Evolutionary conservation across 495 filamentous ascomycete genomes (phyloP), one percentile per base, ranked within the genome.

Genomic region (Glutinoglossum americanum): DNA sequence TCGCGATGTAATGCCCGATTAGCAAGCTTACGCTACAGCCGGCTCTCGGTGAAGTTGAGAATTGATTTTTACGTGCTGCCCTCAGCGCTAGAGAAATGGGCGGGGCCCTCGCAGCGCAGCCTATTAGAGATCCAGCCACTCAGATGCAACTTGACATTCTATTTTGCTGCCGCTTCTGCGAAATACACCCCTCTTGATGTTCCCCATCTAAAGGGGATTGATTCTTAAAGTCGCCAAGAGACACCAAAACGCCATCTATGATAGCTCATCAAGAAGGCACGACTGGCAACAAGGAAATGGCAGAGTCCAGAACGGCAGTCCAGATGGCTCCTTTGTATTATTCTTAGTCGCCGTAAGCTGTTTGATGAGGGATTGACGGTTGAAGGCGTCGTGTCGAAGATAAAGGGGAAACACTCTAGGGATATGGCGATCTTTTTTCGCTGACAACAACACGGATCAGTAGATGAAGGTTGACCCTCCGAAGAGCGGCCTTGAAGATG

Each of bases 171-270:
- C 93, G 88, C 97, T 47, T 93, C 93, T 1, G 94, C 92, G 25
- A 99, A 99, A 81, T 97, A 97, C 76, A 87, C 96, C 54, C 97
- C 92, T 25, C 84, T 97, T 56, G 92, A 93, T 85, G 92, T 99
- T 26, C 92, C 92, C 51, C 89, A 93, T 79, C 76, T 99, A 21
- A 99, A 99, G 79, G 92, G 97, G 71, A 97, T n/a, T n/a, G n/a
- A n/a, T 99, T 79, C 73, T 99, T 39, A 97, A 99, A 67, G 85
- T 97, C 45, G 90, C 92, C n/a, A 1, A 85, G 80, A 59, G 93
- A 96, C 66, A 94, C 97, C 74, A 99, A 99, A 76, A 99, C 92
- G 0, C 92, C 92, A 7, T 89, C 87, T 17, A 96, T 96, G 90
- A 81, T 83, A 51, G 86, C 97, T n/a, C 94, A 88, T 64, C 80